Evolutionary conservation across 2,329 filamentous ascomycete genomes (phyloP).

Genomic region (Neonectria faginata): DNA sequence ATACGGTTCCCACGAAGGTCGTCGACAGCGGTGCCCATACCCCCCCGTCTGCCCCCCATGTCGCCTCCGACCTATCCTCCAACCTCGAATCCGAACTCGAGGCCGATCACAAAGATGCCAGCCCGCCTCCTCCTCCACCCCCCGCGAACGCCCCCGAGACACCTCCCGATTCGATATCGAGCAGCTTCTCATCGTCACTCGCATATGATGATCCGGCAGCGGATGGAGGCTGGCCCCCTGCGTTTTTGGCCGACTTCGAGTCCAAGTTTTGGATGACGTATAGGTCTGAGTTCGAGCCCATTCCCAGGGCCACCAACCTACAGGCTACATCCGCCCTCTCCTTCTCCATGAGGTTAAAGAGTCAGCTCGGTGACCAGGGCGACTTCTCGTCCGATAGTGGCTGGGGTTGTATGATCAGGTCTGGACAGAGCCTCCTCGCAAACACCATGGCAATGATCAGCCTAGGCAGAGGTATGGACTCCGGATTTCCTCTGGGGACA

Average conservation of each 20-base stretch:
- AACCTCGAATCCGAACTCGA: slow-evolving; percentile 13
- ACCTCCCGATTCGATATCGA: slow-evolving; percentile 61
- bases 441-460: slow-evolving; percentile 81
- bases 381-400: slow-evolving; percentile 95
- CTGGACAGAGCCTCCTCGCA: slow-evolving; percentile 91
- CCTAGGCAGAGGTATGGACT: slow-evolving; percentile 79
- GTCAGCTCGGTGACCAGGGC: slow-evolving; percentile 78
- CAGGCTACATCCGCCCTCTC: slow-evolving; percentile 79
- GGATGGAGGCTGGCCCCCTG: slow-evolving; percentile 79
- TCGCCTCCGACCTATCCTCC: slow-evolving; percentile 16
- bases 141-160: slow-evolving; percentile 55
- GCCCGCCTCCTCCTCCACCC: slow-evolving; percentile 34
- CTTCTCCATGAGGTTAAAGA: slow-evolving; percentile 85
- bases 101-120: slow-evolving; percentile 31
- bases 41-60: slow-evolving; percentile 34
- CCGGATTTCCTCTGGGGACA: background rate
- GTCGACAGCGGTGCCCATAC: slow-evolving; percentile 37
- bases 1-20: slow-evolving; percentile 29
- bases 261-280: slow-evolving; percentile 97
- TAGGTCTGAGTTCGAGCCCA: slow-evolving; percentile 84
- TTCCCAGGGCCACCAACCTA: slow-evolving; percentile 81
- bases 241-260: slow-evolving; percentile 93
- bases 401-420: slow-evolving; percentile 99
- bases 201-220: slow-evolving; percentile 59
- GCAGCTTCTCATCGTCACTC: slow-evolving; percentile 64